Evolutionary conservation across 23 red algal genomes (phyloP), one percentile per base, ranked within the genome.

Genomic region (Agarophyton chilense): DNA sequence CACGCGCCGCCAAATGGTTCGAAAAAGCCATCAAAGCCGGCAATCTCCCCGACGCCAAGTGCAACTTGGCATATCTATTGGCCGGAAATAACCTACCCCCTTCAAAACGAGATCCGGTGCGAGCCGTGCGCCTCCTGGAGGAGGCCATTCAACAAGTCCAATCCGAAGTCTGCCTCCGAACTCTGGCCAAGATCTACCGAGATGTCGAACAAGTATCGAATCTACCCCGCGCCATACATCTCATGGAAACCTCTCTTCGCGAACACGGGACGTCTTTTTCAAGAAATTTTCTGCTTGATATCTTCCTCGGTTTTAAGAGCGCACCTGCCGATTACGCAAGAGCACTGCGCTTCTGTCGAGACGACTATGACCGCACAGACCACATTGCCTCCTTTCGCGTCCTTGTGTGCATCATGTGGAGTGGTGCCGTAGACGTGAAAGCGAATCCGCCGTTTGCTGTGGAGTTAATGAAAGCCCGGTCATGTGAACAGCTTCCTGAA

Each of bases 1-100:
- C 26, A 74, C 68, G 68, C 5, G 68, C 68, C 16, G 68, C 43
- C 4, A 43, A 47, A 10, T 74, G 68, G 68, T 74, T 46, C 25
- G 68, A 43, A 46, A 29, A 33, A 3, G 38, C 68, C 43, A 74
- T 74, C 68, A 24, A 46, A 49, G 24, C 18, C n/a, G 41, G 41
- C 4, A 47, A 74, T 18, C 19, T 46, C 10, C 38, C 68, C 39
- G 68, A 46, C 8, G 68, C 68, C 2, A 74, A 74, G 68, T 47
- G 38, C 18, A 43, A 74, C 24, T 21, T 74, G 0, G 68, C 68
- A 39, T 65, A 65, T 65, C 60, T 65, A 17, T 29, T 65, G 25
- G 60, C 60, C 22, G 60, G 60, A 25, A 12, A 65, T 2, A 31
- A 65, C 18, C 31, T 65, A 10, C 60, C 60, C 2, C 21, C 5